Evolutionary conservation across 2,329 filamentous ascomycete genomes (phyloP).

Genomic region (Podosphaera fusca): DNA sequence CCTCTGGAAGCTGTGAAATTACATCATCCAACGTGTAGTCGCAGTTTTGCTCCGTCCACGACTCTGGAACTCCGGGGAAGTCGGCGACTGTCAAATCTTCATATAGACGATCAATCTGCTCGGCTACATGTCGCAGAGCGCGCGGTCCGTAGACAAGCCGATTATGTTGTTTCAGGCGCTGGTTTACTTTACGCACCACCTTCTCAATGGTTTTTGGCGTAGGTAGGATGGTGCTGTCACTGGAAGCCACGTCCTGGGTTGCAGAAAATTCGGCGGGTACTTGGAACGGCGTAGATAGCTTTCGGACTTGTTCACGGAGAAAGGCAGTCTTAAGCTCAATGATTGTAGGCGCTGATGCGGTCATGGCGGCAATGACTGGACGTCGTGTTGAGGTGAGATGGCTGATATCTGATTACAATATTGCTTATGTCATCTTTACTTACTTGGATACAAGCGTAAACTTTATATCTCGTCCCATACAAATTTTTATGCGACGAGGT

Average conservation of each 20-base stretch:
- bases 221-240: no score
- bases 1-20: constrained; percentile 13
- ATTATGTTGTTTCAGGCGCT: constrained; percentile 38
- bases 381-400: no score
- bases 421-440: no score
- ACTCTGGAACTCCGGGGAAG: constrained; percentile 19
- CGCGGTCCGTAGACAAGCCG: constrained; percentile 43
- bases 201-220: constrained; percentile 27
- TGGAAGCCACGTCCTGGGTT: no score
- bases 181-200: constrained; percentile 34
- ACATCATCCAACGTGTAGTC: constrained; percentile 13
- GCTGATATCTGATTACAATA: no score
- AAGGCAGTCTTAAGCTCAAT: constrained; percentile 41
- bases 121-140: constrained; percentile 46
- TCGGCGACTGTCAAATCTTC: constrained; percentile 19
- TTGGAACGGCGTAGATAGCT: constrained; percentile 36
- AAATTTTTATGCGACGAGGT: no score
- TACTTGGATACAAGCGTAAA: no score
- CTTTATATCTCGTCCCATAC: no score
- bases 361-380: constrained; percentile 2
- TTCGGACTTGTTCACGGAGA: constrained; percentile 35
- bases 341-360: constrained; percentile 28
- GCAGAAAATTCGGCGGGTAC: constrained; percentile 26
- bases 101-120: constrained; percentile 48
- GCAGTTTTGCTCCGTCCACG: constrained; percentile 18